A percentile compares a stretch with the other conserved stretches of the same genome.
Evolutionary conservation across 257 asterid genomes (phyloP).

Genomic region (Buddleja alternifolia): DNA sequence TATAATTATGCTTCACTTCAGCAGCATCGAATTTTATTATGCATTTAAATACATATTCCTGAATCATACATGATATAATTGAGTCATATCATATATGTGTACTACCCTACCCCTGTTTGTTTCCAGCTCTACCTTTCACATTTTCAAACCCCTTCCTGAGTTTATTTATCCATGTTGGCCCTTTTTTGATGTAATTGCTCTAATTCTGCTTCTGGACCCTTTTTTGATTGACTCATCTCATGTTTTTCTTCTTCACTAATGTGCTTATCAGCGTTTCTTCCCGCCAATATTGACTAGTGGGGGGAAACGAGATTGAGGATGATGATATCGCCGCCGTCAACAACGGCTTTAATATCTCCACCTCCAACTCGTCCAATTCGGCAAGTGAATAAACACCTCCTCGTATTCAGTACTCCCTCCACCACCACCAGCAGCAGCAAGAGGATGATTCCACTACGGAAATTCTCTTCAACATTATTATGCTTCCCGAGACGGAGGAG

Average conservation of each 20-base stretch:
- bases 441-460: no score
- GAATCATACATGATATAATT: not conserved
- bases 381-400: no score
- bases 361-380: no score
- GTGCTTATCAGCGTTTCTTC: constrained; percentile 2
- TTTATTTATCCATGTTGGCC: constrained; percentile 8
- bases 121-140: not conserved
- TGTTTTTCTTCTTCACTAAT: not conserved
- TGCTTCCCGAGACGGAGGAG: no score
- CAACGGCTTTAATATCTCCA: no score
- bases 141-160: not conserved
- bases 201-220: not conserved
- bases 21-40: constrained; percentile 8
- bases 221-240: constrained; percentile 8
- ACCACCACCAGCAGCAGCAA: no score
- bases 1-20: constrained; percentile 6
- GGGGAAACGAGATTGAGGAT: no score
- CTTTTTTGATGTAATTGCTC: constrained; percentile 18
- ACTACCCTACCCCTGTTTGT: not conserved
- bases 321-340: no score
- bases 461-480: no score
- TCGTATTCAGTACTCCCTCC: no score
- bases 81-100: no score
- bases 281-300: constrained; percentile 12
- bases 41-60: not conserved